Evolutionary conservation across 1,284 basidiomycete species (phyloP), one percentile per base, ranked within the genome.

Genomic region (Ustilago esculenta): DNA sequence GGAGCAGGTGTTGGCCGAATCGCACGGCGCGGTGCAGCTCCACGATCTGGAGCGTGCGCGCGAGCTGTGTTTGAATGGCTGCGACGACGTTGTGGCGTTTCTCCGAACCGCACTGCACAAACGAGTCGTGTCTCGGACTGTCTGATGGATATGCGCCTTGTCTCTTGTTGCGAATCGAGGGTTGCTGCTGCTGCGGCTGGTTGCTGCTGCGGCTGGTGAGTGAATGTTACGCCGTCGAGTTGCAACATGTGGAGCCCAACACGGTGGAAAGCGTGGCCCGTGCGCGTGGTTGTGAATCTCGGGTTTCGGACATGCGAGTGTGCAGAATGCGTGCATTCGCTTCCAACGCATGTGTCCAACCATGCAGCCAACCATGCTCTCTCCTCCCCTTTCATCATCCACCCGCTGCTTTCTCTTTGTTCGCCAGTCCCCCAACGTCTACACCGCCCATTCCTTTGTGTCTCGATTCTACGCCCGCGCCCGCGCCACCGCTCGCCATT

Each of bases 1-100:
- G 29, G 61, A 71, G 12, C 68, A 71, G 49, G 47, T 71, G 18
- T 18, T 61, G 24, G 61, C 68, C 11, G 61, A 71, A 40, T 61
- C 61, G 34, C 57, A 60, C 9, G 68, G 68, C 9, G 52, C 49
- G 0, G 57, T 71, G 15, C 56, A 65, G 24, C 18, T 66, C 25
- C 42, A 57, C 18, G 61, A 71, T 44, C 36, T 71, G 33, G 23
- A 50, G 27, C 45, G 51, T 5, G 61, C 61, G 3, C 54, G 55
- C 5, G 36, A 58, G 37, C 51, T 65, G 24, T 54, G 51, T 34
- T 40, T 42, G 42, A 57, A 42, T 8, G 61, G 50, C 7, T 50
- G 50, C 46, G 58, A 54, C 29, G 51, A 54, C 5, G 39, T 58
- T 18, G 32, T 65, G n/a, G 41, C 20, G 0, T 65, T 66, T 17